Base-by-base conservation (phyloP, 768 basidiomycete genomes). In the Xanthoconium stramineum region DNA sequence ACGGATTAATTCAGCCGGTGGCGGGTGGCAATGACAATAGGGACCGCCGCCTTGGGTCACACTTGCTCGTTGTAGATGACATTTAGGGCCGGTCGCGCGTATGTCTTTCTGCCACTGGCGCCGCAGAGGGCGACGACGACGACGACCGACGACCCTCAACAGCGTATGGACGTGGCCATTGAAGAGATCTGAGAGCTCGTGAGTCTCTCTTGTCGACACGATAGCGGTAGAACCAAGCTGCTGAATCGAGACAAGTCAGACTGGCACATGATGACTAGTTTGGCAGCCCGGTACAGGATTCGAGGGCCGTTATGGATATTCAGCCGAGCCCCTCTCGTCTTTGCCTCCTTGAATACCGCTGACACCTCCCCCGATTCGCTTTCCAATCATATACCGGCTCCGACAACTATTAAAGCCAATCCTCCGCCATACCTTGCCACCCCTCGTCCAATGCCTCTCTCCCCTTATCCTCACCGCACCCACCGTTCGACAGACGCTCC, bases 271-370 rank as follows among this genome's bases (percentile, higher is more conserved):
- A 69, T 69, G 69, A 70, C 70, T 48, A 55, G 61, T 71, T 72
- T 76, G 72, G 69, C 70, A 66, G 57, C 64, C 60, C 32, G 50
- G 59, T 65, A 62, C 63, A 69, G 63, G 56, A 53, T 72, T 69
- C 67, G 70, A 67, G 62, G 63, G 57, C 65, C 66, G 58, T 66
- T 44, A 63, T 61, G 68, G 56, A 62, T 67, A 52, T 60, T 59
- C 46, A 63, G 68, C 75, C 76, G 75, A 71, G 60, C 75, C 74
- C 75, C 77, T 77, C 75, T 80, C 75, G 74, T 76, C 66, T 69
- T 61, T 49, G 38, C 39, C 56, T 59, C 59, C 64, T 63, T 52
- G 42, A 40, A 43, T 47, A 59, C 61, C 61, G 63, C 65, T 67
- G 65, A 63, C 65, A 64, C 66, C 68, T 65, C 65, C 59, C 67